These are phyloP conservation scores for Leccinum pallidistipes DNA, from an alignment of 1,284 basidiomycete species.

Conservation along the genomic window DNA sequence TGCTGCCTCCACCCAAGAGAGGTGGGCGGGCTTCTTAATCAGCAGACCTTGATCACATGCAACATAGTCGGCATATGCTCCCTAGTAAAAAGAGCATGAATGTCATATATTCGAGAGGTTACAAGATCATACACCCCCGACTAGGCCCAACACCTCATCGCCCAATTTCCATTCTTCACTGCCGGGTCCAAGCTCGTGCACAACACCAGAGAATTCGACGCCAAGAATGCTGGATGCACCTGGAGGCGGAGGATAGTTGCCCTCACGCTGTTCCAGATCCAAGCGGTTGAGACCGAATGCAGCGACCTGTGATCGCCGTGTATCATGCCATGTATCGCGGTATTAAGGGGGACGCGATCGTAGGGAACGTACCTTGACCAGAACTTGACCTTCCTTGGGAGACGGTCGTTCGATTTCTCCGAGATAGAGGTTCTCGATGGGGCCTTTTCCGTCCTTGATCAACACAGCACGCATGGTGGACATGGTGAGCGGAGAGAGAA, in stretches of 20 bases:
- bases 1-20: slow-evolving; percentile 85
- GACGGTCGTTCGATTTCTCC: slow-evolving; percentile 69
- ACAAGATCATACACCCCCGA: slow-evolving; percentile 50
- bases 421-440: slow-evolving; percentile 77
- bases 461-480: slow-evolving; percentile 79
- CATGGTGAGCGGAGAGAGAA: slow-evolving; percentile 3
- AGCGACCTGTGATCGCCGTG: slow-evolving; percentile 49
- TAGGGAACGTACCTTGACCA: slow-evolving; percentile 65
- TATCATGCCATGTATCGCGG: slow-evolving; percentile 1
- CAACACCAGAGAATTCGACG: slow-evolving; percentile 85
- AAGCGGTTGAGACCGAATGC: slow-evolving; percentile 88
- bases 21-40: slow-evolving; percentile 70
- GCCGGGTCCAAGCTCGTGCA: slow-evolving; percentile 59
- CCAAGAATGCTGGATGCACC: slow-evolving; percentile 81
- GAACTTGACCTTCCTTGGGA: slow-evolving; percentile 59
- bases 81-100: slow-evolving; percentile 46
- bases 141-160: slow-evolving; percentile 87
- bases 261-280: slow-evolving; percentile 81
- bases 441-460: slow-evolving; percentile 79
- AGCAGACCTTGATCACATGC: slow-evolving; percentile 67
- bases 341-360: neutral
- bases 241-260: slow-evolving; percentile 77
- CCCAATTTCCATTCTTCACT: slow-evolving; percentile 65
- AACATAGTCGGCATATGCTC: slow-evolving; percentile 92
- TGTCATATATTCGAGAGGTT: neutral